Base-by-base conservation (phyloP, 352 stramenopile genomes). In the Globisporangium yorkense region DNA sequence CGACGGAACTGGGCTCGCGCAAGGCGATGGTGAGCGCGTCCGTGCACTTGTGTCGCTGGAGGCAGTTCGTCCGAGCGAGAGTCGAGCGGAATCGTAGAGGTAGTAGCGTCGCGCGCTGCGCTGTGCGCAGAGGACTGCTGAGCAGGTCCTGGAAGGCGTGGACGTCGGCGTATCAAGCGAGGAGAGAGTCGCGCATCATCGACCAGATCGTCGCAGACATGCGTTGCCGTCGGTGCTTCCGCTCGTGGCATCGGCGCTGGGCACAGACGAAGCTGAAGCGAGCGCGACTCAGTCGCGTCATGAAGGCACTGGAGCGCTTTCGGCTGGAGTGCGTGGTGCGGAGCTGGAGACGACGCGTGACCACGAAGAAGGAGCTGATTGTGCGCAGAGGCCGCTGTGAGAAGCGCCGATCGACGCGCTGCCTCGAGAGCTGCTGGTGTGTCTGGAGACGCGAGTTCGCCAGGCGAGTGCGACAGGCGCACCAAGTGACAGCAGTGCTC, bases 161-260 rank as follows among this genome's bases (percentile, higher is more conserved):
- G 59, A 4, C 16, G 20, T 24, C n/a, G 13, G 24, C 20, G 18
- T 62, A 62, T 18, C 48, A 33, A 10, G 41, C 46, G 18, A 44
- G 20, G 9, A 6, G 6, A 2, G 53, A 9, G 3, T 2, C 27
- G 24, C 60, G 51, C 12, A 9, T 53, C 27, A 39, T 31, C 10
- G 46, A 58, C n/a, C 12, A 45, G 9, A 39, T 60, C 13, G 24
- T 57, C 13, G 41, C 57, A 12, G 43, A 18, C 10, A 27, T 50
- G 31, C 37, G 47, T 24, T 27, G 33, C 0, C 60, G 49, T 1
- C 54, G 53, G 0, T 48, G 13, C 20, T 66, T 66, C 27, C 10
- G 13, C 29, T 24, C 24, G 24, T 80, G 72, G 72, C 66, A 67
- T 7, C 47, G 57, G 2, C 53, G 66, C 40, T 46, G 58, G 13